phyloP scores from a whole-genome alignment of 148 eudicot species.

The Polygonum aviculare region DNA sequence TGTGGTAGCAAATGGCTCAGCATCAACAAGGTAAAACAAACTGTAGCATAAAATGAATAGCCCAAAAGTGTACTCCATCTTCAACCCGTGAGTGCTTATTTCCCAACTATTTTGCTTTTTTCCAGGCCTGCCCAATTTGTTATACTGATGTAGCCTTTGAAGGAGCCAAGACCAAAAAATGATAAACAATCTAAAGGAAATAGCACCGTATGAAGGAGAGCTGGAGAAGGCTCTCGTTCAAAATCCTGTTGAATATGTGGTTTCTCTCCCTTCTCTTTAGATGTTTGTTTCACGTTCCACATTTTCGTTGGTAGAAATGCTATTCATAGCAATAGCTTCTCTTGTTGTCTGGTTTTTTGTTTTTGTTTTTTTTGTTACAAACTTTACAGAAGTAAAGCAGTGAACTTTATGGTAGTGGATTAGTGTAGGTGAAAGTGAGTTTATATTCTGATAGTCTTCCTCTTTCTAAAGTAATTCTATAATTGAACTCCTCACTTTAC shows the following conservation, averaged over 20 bases:
- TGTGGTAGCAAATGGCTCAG: constrained; percentile 90
- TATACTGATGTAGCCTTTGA: constrained; percentile 54
- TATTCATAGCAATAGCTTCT: neutral
- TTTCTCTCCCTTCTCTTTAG: neutral
- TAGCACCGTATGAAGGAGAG: neutral
- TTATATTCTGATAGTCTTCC: neutral
- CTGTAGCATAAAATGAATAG: neutral
- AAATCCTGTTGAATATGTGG: constrained; percentile 1
- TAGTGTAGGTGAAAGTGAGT: constrained; percentile 3
- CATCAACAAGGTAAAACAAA: constrained; percentile 67
- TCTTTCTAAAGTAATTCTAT: neutral
- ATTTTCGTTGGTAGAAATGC: neutral
- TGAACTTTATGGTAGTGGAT: constrained; percentile 7
- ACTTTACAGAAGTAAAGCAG: neutral
- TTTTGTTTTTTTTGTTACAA: neutral
- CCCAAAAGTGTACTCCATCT: neutral
- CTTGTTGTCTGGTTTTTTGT: neutral
- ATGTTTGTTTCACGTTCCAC: constrained; percentile 3
- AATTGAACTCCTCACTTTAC: neutral
- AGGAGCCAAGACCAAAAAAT: constrained; percentile 19
- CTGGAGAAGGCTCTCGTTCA: neutral
- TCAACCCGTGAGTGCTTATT: neutral
- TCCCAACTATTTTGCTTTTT: neutral
- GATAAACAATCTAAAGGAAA: neutral
- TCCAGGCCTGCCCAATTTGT: constrained; percentile 92